Conservation (phyloP, 306 rosid genomes). For the Oemleria cerasiformis region DNA sequence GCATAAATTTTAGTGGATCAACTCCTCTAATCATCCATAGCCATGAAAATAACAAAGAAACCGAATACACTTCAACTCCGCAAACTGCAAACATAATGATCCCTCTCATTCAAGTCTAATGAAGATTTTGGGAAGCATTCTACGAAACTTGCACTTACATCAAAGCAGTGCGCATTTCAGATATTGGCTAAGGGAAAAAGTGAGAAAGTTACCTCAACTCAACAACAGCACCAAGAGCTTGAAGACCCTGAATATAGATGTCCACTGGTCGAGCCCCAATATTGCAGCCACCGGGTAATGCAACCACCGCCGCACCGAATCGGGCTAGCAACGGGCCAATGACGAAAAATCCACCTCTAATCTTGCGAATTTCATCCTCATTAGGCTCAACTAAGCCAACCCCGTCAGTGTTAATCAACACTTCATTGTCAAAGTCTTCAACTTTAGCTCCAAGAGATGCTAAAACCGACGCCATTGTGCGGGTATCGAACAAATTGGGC, state of each 20-base stretch:
- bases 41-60: not conserved
- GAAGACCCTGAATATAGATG: slow-evolving; percentile 27
- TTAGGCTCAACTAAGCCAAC: slow-evolving; percentile 23
- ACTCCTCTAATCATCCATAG: not conserved
- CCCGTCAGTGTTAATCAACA: slow-evolving; percentile 27
- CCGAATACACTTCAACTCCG: not conserved
- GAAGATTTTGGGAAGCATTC: not conserved
- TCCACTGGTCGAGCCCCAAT: slow-evolving; percentile 36
- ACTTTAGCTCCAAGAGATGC: slow-evolving; percentile 27
- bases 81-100: not conserved
- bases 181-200: not conserved
- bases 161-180: not conserved
- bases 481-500: slow-evolving; percentile 28
- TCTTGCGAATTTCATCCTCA: slow-evolving; percentile 12
- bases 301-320: slow-evolving; percentile 27
- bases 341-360: slow-evolving; percentile 34
- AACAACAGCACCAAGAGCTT: slow-evolving; percentile 38
- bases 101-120: not conserved
- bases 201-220: slow-evolving; percentile 17
- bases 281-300: slow-evolving; percentile 35
- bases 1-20: not conserved
- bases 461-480: slow-evolving; percentile 25
- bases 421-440: not conserved
- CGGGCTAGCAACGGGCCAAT: slow-evolving; percentile 6
- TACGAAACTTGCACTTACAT: not conserved